Conservation (phyloP, 2,329 filamentous ascomycete species). For the Celoporthe dispersa region DNA sequence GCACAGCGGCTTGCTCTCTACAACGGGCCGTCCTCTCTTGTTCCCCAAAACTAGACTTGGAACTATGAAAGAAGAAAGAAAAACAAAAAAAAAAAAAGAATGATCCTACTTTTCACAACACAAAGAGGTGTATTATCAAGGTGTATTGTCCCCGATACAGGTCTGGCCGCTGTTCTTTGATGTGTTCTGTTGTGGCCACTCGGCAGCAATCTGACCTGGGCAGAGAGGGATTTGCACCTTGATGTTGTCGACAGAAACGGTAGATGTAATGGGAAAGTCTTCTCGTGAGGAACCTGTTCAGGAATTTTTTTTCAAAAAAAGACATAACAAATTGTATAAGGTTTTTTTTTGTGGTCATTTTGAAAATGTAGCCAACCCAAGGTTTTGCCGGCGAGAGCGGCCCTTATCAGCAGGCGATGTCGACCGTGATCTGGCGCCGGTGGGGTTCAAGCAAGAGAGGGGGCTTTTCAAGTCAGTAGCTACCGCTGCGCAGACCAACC, state of each 20-base stretch:
- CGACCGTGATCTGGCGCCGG: constrained; percentile 2
- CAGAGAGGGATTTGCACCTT: too few relatives aligned
- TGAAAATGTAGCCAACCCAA: background rate
- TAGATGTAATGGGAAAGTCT: too few relatives aligned
- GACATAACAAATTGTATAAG: too few relatives aligned
- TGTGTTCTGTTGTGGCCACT: too few relatives aligned
- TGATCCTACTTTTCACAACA: background rate
- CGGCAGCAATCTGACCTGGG: too few relatives aligned
- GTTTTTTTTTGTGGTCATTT: background rate
- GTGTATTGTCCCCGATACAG: too few relatives aligned
- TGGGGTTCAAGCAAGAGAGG: constrained; percentile 9
- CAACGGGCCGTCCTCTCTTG: background rate
- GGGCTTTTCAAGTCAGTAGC: background rate
- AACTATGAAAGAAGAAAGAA: background rate
- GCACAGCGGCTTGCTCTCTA: too few relatives aligned
- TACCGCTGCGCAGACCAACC: background rate
- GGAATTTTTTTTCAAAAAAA: background rate
- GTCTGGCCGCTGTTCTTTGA: too few relatives aligned
- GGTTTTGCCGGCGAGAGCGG: background rate
- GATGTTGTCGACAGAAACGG: too few relatives aligned
- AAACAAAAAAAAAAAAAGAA: too few relatives aligned
- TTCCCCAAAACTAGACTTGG: background rate
- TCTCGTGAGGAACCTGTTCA: too few relatives aligned
- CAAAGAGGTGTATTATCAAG: background rate
- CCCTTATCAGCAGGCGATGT: constrained; percentile 11